These are phyloP conservation scores for Brassica cretica DNA, from an alignment of 345 rosid species.

Conservation along the genomic window DNA sequence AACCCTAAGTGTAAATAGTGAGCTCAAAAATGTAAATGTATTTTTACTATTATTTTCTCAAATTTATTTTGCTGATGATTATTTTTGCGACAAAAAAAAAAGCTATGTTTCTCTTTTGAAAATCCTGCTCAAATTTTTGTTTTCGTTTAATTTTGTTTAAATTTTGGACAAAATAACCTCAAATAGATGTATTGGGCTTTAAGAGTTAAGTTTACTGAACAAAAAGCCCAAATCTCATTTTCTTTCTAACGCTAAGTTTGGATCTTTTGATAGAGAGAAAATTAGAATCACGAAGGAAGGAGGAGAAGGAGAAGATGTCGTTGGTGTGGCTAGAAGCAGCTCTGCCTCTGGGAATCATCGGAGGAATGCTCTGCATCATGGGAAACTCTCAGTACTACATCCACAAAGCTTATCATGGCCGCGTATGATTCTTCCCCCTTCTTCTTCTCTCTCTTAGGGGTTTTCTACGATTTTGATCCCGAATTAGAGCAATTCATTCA, in stretches of 20 bases:
- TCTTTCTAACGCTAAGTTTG: no score
- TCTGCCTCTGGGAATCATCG: slow-evolving; percentile 88
- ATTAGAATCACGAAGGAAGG: not conserved
- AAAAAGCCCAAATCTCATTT: not conserved
- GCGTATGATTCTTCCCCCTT: slow-evolving; percentile 43
- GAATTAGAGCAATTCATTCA: not conserved
- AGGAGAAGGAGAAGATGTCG: slow-evolving; percentile 44
- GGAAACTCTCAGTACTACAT: slow-evolving; percentile 89
- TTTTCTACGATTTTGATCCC: slow-evolving; percentile 6
- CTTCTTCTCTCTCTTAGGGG: slow-evolving; percentile 1
- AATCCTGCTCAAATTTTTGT: no score
- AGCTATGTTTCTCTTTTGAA: no score
- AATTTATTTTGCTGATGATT: no score
- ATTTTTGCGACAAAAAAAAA: no score
- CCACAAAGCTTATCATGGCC: slow-evolving; percentile 88
- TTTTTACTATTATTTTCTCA: no score
- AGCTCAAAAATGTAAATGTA: no score
- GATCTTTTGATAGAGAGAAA: slow-evolving; percentile 11
- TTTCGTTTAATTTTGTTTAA: no score
- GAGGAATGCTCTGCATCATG: slow-evolving; percentile 79
- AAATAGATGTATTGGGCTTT: not conserved
- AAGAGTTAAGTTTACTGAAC: not conserved
- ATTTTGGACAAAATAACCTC: no score
- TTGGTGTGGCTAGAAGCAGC: slow-evolving; percentile 79
- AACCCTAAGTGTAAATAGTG: no score